Evolutionary conservation across 148 eudicot genomes (phyloP).

Genomic region (Oxyria digyna): DNA sequence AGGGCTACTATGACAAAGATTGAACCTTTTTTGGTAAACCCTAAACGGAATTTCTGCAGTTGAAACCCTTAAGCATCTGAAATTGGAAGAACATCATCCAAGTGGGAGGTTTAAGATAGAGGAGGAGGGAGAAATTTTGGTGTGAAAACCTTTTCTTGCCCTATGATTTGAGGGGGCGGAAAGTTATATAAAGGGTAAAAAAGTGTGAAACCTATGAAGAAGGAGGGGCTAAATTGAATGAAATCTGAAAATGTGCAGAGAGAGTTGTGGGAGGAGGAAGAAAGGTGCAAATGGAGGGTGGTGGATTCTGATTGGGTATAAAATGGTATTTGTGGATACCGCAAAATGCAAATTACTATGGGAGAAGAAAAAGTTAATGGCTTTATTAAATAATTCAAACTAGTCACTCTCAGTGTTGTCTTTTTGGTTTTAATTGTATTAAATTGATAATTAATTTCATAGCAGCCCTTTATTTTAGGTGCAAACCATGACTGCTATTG

Average conservation of each 20-base stretch:
- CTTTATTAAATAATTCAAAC: conserved; percentile 2
- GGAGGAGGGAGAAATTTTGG: neutral
- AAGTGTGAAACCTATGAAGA: neutral
- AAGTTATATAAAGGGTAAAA: neutral
- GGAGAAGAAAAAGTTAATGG: conserved; percentile 1
- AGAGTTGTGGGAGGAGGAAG: neutral
- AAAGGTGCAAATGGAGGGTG: neutral
- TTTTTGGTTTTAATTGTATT: neutral
- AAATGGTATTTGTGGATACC: conserved; percentile 1
- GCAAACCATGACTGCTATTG: too few relatives aligned
- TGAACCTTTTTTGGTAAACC: neutral
- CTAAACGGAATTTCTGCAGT: too few relatives aligned
- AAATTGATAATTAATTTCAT: neutral
- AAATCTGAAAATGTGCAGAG: neutral
- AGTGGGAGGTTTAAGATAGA: neutral
- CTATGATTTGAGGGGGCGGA: neutral
- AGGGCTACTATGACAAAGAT: neutral
- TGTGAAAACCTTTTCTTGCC: neutral
- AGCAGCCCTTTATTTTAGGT: too few relatives aligned
- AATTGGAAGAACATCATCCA: neutral
- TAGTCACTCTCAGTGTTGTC: conserved; percentile 5
- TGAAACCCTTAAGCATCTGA: neutral
- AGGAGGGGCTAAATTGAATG: neutral
- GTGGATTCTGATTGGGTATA: conserved; percentile 2
- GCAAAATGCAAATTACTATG: neutral